phyloP scores from a whole-genome alignment of 1,284 basidiomycete species.

The Ganoderma sinense region DNA sequence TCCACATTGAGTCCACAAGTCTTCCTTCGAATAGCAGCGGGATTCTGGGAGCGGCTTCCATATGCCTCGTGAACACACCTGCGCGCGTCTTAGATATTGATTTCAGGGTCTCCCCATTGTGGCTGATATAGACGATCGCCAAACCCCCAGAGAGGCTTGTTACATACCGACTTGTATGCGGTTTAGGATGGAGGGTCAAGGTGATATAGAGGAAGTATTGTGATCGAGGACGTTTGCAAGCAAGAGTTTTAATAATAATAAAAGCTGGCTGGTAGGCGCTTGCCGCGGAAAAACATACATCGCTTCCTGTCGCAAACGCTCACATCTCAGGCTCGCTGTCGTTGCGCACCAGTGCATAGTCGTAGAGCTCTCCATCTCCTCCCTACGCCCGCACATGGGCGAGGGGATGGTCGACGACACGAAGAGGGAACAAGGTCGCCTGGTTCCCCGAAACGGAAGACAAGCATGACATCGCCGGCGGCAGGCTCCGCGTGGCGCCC shows the following conservation, averaged over 20 bases:
- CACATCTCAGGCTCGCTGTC: not conserved
- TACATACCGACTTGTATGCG: too few species aligned
- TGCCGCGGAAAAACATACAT: not conserved
- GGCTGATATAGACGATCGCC: too few species aligned
- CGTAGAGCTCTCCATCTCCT: not conserved
- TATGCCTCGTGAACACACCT: not conserved
- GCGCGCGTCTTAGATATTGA: not conserved
- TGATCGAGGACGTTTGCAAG: too few species aligned
- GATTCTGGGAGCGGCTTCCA: not conserved
- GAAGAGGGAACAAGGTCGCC: conserved; percentile 14
- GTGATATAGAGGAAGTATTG: too few species aligned
- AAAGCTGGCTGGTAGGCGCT: not conserved
- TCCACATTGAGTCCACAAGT: too few species aligned
- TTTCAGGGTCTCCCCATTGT: too few species aligned
- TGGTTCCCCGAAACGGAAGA: conserved; percentile 16
- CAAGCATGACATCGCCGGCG: conserved; percentile 27
- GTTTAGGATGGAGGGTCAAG: too few species aligned
- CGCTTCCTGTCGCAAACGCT: too few species aligned
- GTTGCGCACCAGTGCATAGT: not conserved
- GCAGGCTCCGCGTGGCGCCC: conserved; percentile 24
- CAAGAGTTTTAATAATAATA: too few species aligned
- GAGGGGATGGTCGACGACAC: not conserved
- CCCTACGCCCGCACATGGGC: not conserved
- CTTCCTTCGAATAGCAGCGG: not conserved
- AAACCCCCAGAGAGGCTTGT: too few species aligned